Evolutionary conservation across 2,329 filamentous ascomycete species (phyloP), one percentile per base, ranked within the genome.

Genomic region (Chaetomium strumarium): DNA sequence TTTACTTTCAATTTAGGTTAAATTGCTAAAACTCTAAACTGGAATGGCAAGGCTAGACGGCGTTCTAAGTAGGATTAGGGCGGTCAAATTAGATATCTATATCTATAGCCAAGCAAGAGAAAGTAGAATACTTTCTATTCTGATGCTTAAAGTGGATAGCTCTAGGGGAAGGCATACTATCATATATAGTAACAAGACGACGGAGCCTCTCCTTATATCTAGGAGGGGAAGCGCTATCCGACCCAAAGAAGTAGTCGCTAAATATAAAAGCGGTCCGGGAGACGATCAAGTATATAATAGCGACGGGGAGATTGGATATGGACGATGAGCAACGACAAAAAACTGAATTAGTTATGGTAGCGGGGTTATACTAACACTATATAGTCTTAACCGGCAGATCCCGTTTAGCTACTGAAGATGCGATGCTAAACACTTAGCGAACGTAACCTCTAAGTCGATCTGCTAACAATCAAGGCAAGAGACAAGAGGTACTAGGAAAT

Each of bases 321-420:
- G n/a, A 19, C 37, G 3, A 3, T 14, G 33, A 40, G 39, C 14
- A 41, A 41, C 2, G 36, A n/a, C 3, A 16, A n/a, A 38, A 14
- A 38, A 8, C n/a, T 38, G 14, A 14, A 16, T 14, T 7, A 38
- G 11, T 41, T 10, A 20, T 13, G 11, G 17, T 41, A 42, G 40
- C 11, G 12, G 29, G 10, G 16, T 5, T 9, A 8, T 2, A 30
- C n/a, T 31, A 31, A 30, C 20, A 14, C 20, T 4, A 30, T 12
- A 30, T 13, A 43, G 40, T 19, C 40, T 30, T 9, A 43, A 29
- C 29, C 24, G 31, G 40, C 40, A 5, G 51, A 14, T 45, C 51
- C 36, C 45, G 51, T 53, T 53, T 49, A 49, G 45, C 51, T 53
- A 45, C 45, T 45, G 45, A 53, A 44, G 51, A 53, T 44, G 45